Conservation (phyloP, 1,139 yeast genomes). For the Entelexis sorbosivorans region DNA sequence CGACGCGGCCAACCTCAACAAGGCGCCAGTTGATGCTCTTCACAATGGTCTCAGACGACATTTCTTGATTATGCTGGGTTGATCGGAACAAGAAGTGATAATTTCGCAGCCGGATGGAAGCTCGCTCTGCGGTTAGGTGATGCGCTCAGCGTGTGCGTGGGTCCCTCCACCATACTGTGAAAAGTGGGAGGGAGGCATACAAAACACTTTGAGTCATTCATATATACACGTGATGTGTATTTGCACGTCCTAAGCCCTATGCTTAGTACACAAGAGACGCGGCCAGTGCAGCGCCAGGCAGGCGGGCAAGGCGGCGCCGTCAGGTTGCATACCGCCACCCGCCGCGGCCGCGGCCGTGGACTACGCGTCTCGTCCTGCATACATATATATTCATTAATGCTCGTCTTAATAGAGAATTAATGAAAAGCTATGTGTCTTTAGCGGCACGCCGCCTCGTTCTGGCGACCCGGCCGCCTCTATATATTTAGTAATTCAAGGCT, state of each 20-base stretch:
- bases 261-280: not conserved
- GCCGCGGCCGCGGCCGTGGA: too few relatives aligned
- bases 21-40: constrained; percentile 98
- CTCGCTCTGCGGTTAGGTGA: constrained; percentile 8
- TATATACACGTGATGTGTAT: not conserved
- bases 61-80: constrained; percentile 32
- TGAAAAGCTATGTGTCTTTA: too few relatives aligned
- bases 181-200: not conserved
- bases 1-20: constrained; percentile 99
- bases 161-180: constrained; percentile 3
- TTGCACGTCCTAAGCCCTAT: constrained; percentile 2
- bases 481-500: not conserved
- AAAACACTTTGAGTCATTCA: not conserved
- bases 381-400: too few relatives aligned
- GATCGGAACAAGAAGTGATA: constrained; percentile 11
- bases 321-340: too few relatives aligned
- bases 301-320: too few relatives aligned
- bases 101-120: constrained; percentile 3
- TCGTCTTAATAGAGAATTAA: too few relatives aligned
- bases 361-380: too few relatives aligned
- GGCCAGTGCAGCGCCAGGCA: too few relatives aligned
- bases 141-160: constrained; percentile 7
- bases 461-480: not conserved
- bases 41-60: constrained; percentile 54
- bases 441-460: not conserved